Evolutionary conservation across 441 rosid genomes (phyloP).

Genomic region (Gossypium davidsonii): DNA sequence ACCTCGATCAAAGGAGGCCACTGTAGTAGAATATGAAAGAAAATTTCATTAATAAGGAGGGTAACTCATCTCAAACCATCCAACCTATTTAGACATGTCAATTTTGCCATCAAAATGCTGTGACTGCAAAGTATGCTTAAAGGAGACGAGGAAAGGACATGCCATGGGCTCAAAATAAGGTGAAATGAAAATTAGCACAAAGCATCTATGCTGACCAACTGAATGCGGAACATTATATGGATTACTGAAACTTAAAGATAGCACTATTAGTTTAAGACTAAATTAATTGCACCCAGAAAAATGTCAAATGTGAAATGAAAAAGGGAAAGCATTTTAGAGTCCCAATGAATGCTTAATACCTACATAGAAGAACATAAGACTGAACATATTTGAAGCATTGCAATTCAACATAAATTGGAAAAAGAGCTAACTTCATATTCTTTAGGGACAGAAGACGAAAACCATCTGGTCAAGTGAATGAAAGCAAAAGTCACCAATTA

Average conservation of each 20-base stretch:
- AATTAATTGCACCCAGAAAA: background rate
- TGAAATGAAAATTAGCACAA: background rate
- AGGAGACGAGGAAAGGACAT: background rate
- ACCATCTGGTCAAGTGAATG: background rate
- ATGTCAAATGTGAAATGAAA: background rate
- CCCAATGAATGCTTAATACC: background rate
- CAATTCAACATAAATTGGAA: background rate
- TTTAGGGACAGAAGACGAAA: background rate
- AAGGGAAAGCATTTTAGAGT: background rate
- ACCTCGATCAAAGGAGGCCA: conserved; percentile 94
- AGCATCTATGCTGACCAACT: background rate
- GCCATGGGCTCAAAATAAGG: background rate
- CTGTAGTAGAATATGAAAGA: conserved; percentile 36
- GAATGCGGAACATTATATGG: background rate
- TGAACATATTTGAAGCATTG: background rate
- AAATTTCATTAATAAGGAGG: background rate
- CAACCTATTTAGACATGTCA: background rate
- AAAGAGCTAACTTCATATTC: background rate
- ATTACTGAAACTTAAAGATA: background rate
- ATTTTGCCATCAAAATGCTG: background rate
- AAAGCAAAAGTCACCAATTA: background rate
- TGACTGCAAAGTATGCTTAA: background rate
- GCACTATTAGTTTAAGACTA: background rate
- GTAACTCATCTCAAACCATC: background rate
- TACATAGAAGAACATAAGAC: background rate